These are phyloP conservation scores for Metschnikowia cerradonensis DNA, from an alignment of 805 yeast genomes.

Conservation along the genomic window DNA sequence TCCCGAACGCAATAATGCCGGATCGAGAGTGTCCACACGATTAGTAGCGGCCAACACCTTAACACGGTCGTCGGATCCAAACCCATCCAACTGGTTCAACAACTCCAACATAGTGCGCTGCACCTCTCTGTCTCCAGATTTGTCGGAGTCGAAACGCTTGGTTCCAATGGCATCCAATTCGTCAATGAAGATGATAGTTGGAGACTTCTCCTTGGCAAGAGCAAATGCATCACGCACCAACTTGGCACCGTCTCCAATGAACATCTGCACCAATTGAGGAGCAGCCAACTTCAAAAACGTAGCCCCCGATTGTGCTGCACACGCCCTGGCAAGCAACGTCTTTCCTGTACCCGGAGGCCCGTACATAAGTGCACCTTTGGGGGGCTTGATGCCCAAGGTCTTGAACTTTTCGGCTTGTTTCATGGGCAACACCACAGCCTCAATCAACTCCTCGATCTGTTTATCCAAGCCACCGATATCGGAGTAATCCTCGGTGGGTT, in stretches of 20 bases:
- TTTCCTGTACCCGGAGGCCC: slow-evolving; percentile 23
- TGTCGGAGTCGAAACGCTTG: slow-evolving; percentile 21
- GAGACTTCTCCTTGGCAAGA: slow-evolving; percentile 21
- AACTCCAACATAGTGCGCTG: slow-evolving; percentile 22
- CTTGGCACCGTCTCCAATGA: slow-evolving; percentile 22
- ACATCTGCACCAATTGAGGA: slow-evolving; percentile 22
- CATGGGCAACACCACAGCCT: slow-evolving; percentile 23
- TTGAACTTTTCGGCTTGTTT: slow-evolving; percentile 22
- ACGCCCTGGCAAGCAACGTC: slow-evolving; percentile 21
- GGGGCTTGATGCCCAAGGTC: slow-evolving; percentile 19
- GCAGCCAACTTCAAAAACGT: slow-evolving; percentile 21
- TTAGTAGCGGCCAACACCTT: slow-evolving; percentile 22
- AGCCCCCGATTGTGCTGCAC: slow-evolving; percentile 21
- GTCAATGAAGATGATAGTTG: slow-evolving; percentile 21
- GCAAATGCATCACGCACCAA: slow-evolving; percentile 22
- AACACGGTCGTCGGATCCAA: slow-evolving; percentile 43
- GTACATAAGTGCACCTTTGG: slow-evolving; percentile 22
- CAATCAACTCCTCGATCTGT: slow-evolving; percentile 22
- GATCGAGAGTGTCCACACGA: slow-evolving; percentile 21
- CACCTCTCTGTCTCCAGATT: slow-evolving; percentile 21
- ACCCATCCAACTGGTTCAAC: slow-evolving; percentile 21
- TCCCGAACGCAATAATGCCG: slow-evolving; percentile 21
- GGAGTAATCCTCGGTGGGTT: slow-evolving; percentile 94
- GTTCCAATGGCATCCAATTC: slow-evolving; percentile 23
- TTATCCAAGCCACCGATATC: slow-evolving; percentile 94